These are phyloP conservation scores for Thraustochytrium sp. DNA, from an alignment of 352 stramenopile species.

Conservation along the genomic window DNA sequence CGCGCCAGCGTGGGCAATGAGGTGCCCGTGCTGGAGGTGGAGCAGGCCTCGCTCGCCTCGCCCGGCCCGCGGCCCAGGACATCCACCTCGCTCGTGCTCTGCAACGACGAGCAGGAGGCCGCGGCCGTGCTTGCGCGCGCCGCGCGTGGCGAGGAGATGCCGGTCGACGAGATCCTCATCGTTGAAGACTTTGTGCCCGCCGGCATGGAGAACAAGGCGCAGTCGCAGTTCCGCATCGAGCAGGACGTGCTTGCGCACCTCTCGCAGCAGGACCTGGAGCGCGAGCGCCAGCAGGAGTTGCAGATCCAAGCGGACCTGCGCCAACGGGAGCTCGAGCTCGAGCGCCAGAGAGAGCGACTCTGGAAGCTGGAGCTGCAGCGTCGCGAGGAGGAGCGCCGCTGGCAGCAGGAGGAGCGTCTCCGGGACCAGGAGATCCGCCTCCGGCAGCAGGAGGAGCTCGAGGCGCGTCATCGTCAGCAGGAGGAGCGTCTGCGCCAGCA, in stretches of 20 bases:
- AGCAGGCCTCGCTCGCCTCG: too few relatives aligned
- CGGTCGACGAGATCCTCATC: neutral
- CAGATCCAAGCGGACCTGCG: neutral
- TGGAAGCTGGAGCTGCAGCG: too few relatives aligned
- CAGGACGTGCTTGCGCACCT: conserved; percentile 65
- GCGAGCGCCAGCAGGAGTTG: conserved; percentile 52
- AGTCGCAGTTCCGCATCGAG: conserved; percentile 90
- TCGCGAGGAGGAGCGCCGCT: too few relatives aligned
- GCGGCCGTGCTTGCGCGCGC: neutral
- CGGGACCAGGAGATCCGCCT: too few relatives aligned
- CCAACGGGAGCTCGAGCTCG: neutral
- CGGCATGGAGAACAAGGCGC: conserved; percentile 67
- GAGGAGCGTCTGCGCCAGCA: too few relatives aligned
- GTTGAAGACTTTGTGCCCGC: neutral
- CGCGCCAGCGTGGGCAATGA: too few relatives aligned
- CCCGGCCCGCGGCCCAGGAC: too few relatives aligned
- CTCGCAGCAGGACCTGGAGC: neutral
- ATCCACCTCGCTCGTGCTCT: too few relatives aligned
- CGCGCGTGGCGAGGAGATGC: neutral
- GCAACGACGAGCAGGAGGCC: neutral
- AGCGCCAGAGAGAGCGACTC: neutral
- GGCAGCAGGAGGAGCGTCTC: too few relatives aligned
- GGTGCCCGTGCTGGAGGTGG: too few relatives aligned
- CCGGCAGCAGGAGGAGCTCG: too few relatives aligned
- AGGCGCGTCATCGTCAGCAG: too few relatives aligned